Percentiles rank a stretch among this genome's conserved stretches.
phyloP scores from a whole-genome alignment of 306 rosid species.

The Sindora glabra region DNA sequence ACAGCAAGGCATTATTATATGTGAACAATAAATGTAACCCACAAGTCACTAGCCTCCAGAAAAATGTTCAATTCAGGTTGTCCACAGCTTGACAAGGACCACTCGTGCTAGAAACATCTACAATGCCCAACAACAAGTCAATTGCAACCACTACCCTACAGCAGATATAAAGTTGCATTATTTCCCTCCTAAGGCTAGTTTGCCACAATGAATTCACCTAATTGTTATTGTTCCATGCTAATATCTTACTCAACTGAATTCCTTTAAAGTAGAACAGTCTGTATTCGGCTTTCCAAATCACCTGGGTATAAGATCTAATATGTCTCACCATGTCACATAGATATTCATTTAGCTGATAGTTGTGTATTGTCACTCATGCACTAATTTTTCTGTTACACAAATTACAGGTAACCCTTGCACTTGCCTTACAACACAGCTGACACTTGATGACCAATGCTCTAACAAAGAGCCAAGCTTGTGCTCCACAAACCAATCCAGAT shows the following conservation, averaged over 20 bases:
- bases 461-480: conserved; percentile 33
- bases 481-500: conserved; percentile 27
- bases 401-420: conserved; percentile 65
- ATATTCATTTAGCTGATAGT: conserved; percentile 12
- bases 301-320: conserved; percentile 7
- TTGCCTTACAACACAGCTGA: conserved; percentile 49
- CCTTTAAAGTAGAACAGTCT: conserved; percentile 3
- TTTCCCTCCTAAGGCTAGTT: neutral
- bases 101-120: neutral
- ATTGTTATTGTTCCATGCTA: neutral
- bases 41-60: neutral
- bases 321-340: conserved; percentile 8
- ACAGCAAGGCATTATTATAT: neutral
- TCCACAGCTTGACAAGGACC: neutral
- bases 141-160: neutral
- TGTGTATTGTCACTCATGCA: conserved; percentile 7
- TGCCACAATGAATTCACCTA: neutral
- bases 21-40: neutral
- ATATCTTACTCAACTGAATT: neutral
- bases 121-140: neutral
- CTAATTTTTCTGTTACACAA: conserved; percentile 22
- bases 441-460: conserved; percentile 43
- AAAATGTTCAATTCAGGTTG: neutral
- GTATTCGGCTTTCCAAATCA: conserved; percentile 14
- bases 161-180: no score